Evolutionary conservation across 2,329 filamentous ascomycete species (phyloP).

Genomic region (Cladosporium sp.): DNA sequence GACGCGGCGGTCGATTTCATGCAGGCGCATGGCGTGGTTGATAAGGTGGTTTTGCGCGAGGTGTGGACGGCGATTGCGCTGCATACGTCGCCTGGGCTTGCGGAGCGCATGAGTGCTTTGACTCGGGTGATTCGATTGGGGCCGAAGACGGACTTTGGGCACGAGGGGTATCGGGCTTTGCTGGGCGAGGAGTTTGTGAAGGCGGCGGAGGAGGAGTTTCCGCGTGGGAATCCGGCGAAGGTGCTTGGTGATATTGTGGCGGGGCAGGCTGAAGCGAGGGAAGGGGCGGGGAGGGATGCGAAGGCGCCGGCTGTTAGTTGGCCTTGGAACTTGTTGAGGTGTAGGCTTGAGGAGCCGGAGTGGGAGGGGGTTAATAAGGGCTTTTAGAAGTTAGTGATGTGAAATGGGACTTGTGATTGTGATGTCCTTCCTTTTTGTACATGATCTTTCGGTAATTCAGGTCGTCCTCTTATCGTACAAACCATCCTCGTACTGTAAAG

Average conservation of each 20-base stretch:
- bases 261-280: conserved; percentile 28
- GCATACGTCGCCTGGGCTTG: conserved; percentile 40
- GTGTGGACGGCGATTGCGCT: conserved; percentile 42
- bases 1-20: conserved; percentile 36
- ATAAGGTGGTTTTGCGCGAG: conserved; percentile 29
- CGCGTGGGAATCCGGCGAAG: conserved; percentile 38
- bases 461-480: not conserved
- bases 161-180: conserved; percentile 6
- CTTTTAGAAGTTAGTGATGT: conserved; percentile 13
- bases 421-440: too few relatives aligned
- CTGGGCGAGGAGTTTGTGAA: conserved; percentile 18
- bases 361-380: conserved; percentile 24
- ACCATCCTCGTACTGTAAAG: not conserved
- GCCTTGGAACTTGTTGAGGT: conserved; percentile 19
- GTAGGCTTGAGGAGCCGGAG: conserved; percentile 17
- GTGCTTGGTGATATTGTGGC: conserved; percentile 39
- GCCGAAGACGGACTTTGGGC: conserved; percentile 36
- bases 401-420: not conserved
- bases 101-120: conserved; percentile 38
- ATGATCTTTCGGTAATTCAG: too few relatives aligned
- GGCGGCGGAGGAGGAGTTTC: conserved; percentile 26
- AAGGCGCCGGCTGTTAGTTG: conserved; percentile 34
- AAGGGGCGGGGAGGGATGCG: conserved; percentile 26
- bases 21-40: conserved; percentile 16
- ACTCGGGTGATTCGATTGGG: conserved; percentile 33